Evolutionary conservation across 2,329 filamentous ascomycete genomes (phyloP), one percentile per base, ranked within the genome.

Genomic region (Trichoderma hamatum): DNA sequence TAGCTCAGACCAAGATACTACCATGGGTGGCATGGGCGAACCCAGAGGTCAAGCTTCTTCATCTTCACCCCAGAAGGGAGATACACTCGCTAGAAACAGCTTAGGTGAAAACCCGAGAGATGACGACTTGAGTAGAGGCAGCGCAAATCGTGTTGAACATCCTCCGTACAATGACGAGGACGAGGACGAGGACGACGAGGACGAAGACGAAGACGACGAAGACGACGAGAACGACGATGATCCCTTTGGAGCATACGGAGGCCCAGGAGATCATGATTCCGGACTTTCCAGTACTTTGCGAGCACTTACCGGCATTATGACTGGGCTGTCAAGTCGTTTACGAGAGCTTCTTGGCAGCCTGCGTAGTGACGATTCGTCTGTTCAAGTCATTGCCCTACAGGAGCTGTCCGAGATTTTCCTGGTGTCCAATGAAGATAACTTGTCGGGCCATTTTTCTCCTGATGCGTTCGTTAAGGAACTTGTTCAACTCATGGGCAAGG

Each of bases 391-490:
- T 75, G 96, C 95, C 32, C 83, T 99, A 34, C 93, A 97, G 79
- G 95, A 98, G 74, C 84, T 99, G 7, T 97, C 95, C 0, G 94
- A 99, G 79, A 90, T 98, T 66, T 84, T 99, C 5, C 84, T 99
- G 34, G 92, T 99, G 46, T 97, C 95, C 13, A 98, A 96, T 73
- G 96, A 99, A 80, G 96, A 99, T 77, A 97, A 96, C 73, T 86
- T 99, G 13, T 93, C 95, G 1, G 96, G 96, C 5, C 93, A 97
- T 76, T 98, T 99, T 78, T 93, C 93, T 0, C 93, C 96, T 2
- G 96, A 99, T 80, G 88, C 92, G 10, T 98, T 96, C 76, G 93
- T 99, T 68, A 97, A 97, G 81, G 96, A 99, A 80, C 84, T 99
- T 64, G 94, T 99, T 59, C 82, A 86, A 14, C 82, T 99, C 74